These are phyloP conservation scores for Rubia peregrina DNA, from an alignment of 305 asterid species.

Conservation along the genomic window DNA sequence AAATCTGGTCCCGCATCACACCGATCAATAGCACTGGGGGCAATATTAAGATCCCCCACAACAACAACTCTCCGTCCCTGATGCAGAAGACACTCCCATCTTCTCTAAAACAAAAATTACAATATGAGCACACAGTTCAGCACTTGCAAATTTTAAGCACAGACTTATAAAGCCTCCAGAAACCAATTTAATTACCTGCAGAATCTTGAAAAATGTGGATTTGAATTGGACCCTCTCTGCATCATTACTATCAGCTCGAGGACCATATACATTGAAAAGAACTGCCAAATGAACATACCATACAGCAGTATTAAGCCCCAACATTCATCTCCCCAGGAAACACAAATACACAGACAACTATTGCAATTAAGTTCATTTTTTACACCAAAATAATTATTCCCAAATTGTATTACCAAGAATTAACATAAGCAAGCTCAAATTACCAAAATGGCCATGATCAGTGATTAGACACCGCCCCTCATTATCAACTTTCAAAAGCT, in stretches of 20 bases:
- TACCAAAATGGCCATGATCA: constrained; percentile 87
- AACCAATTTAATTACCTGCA: constrained; percentile 49
- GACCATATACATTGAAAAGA: constrained; percentile 86
- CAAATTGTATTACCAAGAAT: background rate
- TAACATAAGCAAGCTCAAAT: constrained; percentile 17
- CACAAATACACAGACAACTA: background rate
- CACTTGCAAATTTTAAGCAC: constrained; percentile 5
- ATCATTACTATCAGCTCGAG: constrained; percentile 74
- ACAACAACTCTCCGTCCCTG: constrained; percentile 66
- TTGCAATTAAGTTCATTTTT: no score
- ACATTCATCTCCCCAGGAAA: background rate
- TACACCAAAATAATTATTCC: no score
- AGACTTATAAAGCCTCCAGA: background rate
- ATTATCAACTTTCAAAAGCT: constrained; percentile 69
- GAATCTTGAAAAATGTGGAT: constrained; percentile 50
- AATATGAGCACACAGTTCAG: constrained; percentile 29
- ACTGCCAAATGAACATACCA: constrained; percentile 41
- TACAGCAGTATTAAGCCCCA: constrained; percentile 20
- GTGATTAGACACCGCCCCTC: constrained; percentile 98
- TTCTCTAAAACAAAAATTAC: constrained; percentile 54
- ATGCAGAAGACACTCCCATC: constrained; percentile 70
- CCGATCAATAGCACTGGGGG: constrained; percentile 73
- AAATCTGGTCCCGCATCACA: constrained; percentile 91
- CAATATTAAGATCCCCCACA: constrained; percentile 92
- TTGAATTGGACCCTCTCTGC: constrained; percentile 70